Evolutionary conservation across 306 rosid genomes (phyloP).

Genomic region (Vachellia collinsii): DNA sequence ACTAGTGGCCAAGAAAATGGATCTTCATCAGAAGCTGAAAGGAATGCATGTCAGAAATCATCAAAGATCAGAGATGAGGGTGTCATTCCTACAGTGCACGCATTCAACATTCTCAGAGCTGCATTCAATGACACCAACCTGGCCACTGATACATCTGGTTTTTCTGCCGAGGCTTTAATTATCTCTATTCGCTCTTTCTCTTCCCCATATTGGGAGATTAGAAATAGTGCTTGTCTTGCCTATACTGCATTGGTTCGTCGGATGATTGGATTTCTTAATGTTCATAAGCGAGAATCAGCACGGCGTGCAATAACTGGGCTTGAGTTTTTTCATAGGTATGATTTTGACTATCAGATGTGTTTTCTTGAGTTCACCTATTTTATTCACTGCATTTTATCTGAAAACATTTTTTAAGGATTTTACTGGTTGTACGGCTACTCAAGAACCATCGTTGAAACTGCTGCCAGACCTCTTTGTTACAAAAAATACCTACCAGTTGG

Average conservation of each 20-base stretch:
- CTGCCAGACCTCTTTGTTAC: constrained; percentile 4
- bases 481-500: background rate
- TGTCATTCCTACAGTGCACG: constrained; percentile 93
- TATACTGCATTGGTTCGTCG: constrained; percentile 96
- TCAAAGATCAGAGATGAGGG: constrained; percentile 96
- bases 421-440: background rate
- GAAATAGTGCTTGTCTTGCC: constrained; percentile 94
- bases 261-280: constrained; percentile 90
- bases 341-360: constrained; percentile 28
- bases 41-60: constrained; percentile 43
- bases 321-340: constrained; percentile 93
- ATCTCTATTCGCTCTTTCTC: constrained; percentile 84
- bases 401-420: background rate
- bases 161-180: constrained; percentile 89
- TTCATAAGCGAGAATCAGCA: constrained; percentile 88
- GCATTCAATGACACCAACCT: constrained; percentile 95
- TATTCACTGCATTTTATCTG: background rate
- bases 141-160: constrained; percentile 93
- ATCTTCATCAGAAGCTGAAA: constrained; percentile 44
- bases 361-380: constrained; percentile 9
- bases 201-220: constrained; percentile 93
- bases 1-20: constrained; percentile 40
- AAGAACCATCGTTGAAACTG: background rate
- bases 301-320: constrained; percentile 91
- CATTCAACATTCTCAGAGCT: constrained; percentile 86